These are phyloP conservation scores for Rhamnella rubrinervis DNA, from an alignment of 331 rosid species.

Conservation along the genomic window DNA sequence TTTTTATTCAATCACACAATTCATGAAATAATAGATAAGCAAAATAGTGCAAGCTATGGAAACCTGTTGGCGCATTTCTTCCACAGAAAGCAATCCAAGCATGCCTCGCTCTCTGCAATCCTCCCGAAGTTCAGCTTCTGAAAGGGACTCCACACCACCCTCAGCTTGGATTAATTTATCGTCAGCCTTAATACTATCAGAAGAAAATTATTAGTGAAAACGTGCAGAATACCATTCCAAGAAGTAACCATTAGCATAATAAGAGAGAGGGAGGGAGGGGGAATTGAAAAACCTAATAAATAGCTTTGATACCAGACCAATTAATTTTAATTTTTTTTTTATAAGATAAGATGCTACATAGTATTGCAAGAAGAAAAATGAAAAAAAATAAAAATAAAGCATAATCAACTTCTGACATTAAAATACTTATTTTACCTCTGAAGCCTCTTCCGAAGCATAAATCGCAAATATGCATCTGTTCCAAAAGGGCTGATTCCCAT, in stretches of 20 bases:
- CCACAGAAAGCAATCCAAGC: constrained; percentile 91
- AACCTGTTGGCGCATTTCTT: constrained; percentile 99
- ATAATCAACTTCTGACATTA: background rate
- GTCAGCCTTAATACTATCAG: constrained; percentile 76
- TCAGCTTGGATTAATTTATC: constrained; percentile 89
- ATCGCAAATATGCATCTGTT: constrained; percentile 88
- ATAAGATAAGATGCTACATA: background rate
- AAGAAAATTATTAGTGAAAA: constrained; percentile 11
- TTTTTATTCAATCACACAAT: background rate
- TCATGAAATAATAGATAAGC: background rate
- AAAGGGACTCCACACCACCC: constrained; percentile 90
- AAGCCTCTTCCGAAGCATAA: constrained; percentile 77
- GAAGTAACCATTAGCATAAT: background rate
- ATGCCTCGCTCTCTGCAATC: constrained; percentile 98
- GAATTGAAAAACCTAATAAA: background rate
- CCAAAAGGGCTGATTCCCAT: constrained; percentile 92
- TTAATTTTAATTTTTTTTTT: background rate
- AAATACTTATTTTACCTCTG: constrained; percentile 52
- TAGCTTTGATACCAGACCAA: background rate
- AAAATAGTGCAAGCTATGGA: background rate
- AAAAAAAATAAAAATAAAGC: background rate
- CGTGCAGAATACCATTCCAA: background rate
- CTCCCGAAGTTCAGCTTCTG: constrained; percentile 91
- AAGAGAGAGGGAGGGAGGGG: too few relatives aligned
- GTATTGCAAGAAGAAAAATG: background rate